phyloP scores from a whole-genome alignment of 2,329 filamentous ascomycete species.

The Ilyonectria sp. region DNA sequence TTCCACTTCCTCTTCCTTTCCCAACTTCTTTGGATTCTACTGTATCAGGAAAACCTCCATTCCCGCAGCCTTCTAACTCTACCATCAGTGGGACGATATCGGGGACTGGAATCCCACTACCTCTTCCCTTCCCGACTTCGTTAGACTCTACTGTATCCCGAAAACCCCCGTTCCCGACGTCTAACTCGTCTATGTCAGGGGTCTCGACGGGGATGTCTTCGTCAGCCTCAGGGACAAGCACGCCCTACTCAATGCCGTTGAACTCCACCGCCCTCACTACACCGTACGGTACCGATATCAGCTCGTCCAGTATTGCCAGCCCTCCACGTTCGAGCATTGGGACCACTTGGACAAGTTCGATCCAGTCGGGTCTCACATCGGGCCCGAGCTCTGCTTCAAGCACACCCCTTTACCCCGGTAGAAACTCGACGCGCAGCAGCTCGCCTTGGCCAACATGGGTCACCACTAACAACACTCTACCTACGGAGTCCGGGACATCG shows the following conservation, averaged over 20 bases:
- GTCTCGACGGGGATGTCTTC: slow-evolving; percentile 16
- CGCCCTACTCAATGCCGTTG: slow-evolving; percentile 29
- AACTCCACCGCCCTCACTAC: slow-evolving; percentile 34
- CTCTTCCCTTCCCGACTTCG: slow-evolving; percentile 6
- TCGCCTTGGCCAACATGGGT: slow-evolving; percentile 23
- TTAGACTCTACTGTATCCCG: background rate
- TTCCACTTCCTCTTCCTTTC: slow-evolving; percentile 16
- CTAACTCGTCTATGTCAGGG: slow-evolving; percentile 27
- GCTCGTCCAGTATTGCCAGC: slow-evolving; percentile 27
- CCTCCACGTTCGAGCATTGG: slow-evolving; percentile 27
- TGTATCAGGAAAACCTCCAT: slow-evolving; percentile 16
- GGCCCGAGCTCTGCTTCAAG: slow-evolving; percentile 14
- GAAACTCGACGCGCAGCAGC: slow-evolving; percentile 36
- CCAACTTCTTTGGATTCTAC: background rate
- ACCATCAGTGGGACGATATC: slow-evolving; percentile 24
- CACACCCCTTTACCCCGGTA: slow-evolving; percentile 22
- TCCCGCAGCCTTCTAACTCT: slow-evolving; percentile 38
- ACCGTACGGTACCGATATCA: slow-evolving; percentile 5
- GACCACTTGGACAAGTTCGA: slow-evolving; percentile 27
- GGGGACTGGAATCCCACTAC: slow-evolving; percentile 23
- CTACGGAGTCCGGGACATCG: slow-evolving; percentile 35
- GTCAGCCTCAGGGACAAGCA: slow-evolving; percentile 25
- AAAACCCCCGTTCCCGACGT: slow-evolving; percentile 32
- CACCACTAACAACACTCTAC: slow-evolving; percentile 18
- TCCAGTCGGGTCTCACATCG: slow-evolving; percentile 31